Evolutionary conservation across 2,329 filamentous ascomycete genomes (phyloP), one percentile per base, ranked within the genome.

Genomic region (Macroventuria anomochaeta): DNA sequence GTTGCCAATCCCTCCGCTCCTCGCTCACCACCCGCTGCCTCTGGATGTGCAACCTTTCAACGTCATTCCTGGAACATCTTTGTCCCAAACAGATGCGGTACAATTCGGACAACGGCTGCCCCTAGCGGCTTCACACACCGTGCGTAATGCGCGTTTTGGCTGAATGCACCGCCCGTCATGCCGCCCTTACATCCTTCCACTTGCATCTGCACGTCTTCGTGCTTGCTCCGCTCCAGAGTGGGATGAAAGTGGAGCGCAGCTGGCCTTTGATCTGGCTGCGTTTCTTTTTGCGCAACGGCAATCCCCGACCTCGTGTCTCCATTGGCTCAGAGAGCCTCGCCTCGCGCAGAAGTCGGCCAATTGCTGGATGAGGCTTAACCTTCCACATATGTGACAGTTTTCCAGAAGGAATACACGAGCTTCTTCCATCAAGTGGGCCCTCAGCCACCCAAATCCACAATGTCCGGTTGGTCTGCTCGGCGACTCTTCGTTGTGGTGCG

Each of bases 371-470:
- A 13, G 32, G 54, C 55, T 52, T 61, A 55, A 53, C 54, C 42
- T 28, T 28, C 20, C 33, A 48, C 31, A 39, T 38, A 41, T 32
- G 46, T 52, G 51, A 46, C 55, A 46, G 50, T 51, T 28, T 67
- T 65, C 59, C 47, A 63, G 63, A 64, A 65, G 53, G 40, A 38
- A 32, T 57, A 55, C 59, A 62, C 63, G 55, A 60, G 41, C 59
- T 56, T 51, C 53, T 43, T 43, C 40, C 42, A 39, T 43, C 23
- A 34, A 34, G 42, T 52, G 47, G 47, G 44, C 46, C 55, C 40
- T 57, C 43, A 57, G 46, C 47, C 53, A 48, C 34, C 37, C 55
- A 61, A 56, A 50, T 55, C 53, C 53, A 36, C 39, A 40, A 49
- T 40, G 26, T 31, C 34, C 28, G 18, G 17, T 38, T 28, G 25